Conservation (phyloP, 2,329 filamentous ascomycete species). For the Pseudovirgaria hyperparasitica region DNA sequence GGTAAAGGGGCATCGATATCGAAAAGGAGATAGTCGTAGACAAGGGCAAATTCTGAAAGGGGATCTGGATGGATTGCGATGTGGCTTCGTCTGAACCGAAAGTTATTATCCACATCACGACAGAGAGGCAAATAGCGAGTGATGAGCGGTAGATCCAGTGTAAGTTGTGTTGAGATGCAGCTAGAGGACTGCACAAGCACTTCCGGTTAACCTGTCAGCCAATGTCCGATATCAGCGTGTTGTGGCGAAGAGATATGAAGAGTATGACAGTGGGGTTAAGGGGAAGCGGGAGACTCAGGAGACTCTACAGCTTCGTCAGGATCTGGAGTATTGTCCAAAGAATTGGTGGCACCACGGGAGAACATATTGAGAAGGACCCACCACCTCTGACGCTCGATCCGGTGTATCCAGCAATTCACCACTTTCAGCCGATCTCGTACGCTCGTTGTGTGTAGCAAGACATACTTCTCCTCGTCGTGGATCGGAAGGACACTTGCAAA, state of each 20-base stretch:
- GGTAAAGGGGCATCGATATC: too few species aligned
- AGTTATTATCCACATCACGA: constrained; percentile 4
- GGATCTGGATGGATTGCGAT: background rate
- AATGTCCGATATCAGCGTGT: constrained; percentile 1
- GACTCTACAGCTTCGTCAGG: too few species aligned
- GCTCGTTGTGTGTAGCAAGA: constrained; percentile 57
- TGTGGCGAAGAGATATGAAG: background rate
- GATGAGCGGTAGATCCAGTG: too few species aligned
- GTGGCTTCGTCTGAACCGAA: constrained; percentile 1
- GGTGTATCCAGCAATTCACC: constrained; percentile 63
- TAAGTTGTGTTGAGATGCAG: constrained; percentile 11
- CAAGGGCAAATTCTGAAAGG: too few species aligned
- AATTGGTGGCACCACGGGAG: background rate
- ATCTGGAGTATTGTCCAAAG: background rate
- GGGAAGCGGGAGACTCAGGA: background rate
- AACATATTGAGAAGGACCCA: constrained; percentile 33
- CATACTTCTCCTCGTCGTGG: constrained; percentile 66
- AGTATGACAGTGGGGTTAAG: background rate
- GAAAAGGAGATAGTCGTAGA: too few species aligned
- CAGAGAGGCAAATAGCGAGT: constrained; percentile 4
- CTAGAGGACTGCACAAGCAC: constrained; percentile 29
- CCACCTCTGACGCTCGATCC: constrained; percentile 60
- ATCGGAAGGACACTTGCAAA: constrained; percentile 73
- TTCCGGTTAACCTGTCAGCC: constrained; percentile 24
- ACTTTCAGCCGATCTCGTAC: constrained; percentile 75